phyloP scores from a whole-genome alignment of 2,329 filamentous ascomycete species.

The Fusarium virguliforme region DNA sequence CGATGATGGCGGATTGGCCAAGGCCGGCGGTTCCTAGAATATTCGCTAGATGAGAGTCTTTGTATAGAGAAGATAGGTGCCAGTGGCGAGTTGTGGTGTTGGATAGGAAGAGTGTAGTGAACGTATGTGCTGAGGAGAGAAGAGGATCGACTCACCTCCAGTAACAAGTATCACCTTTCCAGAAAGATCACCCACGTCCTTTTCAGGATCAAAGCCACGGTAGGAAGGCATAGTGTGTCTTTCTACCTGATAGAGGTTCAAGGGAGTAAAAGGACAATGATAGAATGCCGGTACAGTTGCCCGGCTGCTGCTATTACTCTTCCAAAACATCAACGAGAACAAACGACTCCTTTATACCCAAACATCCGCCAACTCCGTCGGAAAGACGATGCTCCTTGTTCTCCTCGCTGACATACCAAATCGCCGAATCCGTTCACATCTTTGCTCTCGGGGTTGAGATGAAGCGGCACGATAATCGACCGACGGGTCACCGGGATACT shows the following conservation, averaged over 20 bases:
- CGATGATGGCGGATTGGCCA: slow-evolving; percentile 49
- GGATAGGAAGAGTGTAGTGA: not conserved
- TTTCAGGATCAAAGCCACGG: slow-evolving; percentile 56
- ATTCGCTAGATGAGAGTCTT: slow-evolving; percentile 14
- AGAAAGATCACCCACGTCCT: slow-evolving; percentile 62
- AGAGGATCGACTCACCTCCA: slow-evolving; percentile 58
- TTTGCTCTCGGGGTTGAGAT: not conserved
- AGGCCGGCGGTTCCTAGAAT: slow-evolving; percentile 56
- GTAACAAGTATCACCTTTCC: slow-evolving; percentile 68
- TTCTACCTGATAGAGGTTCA: no score
- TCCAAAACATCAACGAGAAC: not conserved
- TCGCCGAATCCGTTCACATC: not conserved
- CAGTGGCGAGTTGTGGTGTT: no score
- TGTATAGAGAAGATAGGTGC: no score
- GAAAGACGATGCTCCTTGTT: slow-evolving; percentile 1
- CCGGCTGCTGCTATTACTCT: not conserved
- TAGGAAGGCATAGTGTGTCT: slow-evolving; percentile 29
- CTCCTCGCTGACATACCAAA: not conserved
- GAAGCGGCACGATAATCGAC: slow-evolving; percentile 35
- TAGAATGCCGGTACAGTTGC: not conserved
- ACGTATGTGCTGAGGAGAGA: not conserved
- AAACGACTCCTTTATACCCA: not conserved
- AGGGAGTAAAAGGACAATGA: not conserved
- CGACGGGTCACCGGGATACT: slow-evolving; percentile 29
- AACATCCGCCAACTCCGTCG: not conserved